These are phyloP conservation scores for Candida sp. DNA, from an alignment of 1,139 yeast genomes.

Conservation along the genomic window DNA sequence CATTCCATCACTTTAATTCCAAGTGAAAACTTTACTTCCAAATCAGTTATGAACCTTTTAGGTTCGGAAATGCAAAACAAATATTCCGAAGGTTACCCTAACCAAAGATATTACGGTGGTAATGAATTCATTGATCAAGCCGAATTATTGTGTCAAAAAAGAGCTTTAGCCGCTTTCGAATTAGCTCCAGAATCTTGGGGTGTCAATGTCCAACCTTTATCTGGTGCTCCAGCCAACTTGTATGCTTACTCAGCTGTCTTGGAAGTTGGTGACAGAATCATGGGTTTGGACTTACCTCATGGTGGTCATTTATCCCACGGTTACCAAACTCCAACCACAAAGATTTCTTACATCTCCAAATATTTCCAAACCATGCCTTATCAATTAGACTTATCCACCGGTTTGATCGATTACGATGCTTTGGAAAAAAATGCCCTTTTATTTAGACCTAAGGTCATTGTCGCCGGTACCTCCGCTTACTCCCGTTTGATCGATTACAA, in stretches of 20 bases:
- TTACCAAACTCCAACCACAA: conserved; percentile 83
- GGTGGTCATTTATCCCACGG: conserved; percentile 98
- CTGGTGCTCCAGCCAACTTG: conserved; percentile 96
- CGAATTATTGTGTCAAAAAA: conserved; percentile 83
- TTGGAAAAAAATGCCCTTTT: conserved; percentile 79
- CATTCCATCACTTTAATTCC: conserved; percentile 91
- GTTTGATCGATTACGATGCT: conserved; percentile 87
- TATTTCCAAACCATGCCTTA: conserved; percentile 98
- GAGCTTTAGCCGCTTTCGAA: conserved; percentile 85
- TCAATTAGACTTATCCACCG: conserved; percentile 80
- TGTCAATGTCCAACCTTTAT: conserved; percentile 89
- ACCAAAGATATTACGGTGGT: conserved; percentile 97
- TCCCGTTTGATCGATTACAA: conserved; percentile 88
- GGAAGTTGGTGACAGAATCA: conserved; percentile 87
- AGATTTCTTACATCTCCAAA: conserved; percentile 87
- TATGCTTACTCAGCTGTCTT: conserved; percentile 91
- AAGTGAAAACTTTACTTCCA: conserved; percentile 92
- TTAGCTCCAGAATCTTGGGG: conserved; percentile 87
- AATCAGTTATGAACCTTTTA: conserved; percentile 88
- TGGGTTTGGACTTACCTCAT: conserved; percentile 97
- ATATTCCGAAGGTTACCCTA: conserved; percentile 98
- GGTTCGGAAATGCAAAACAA: conserved; percentile 98
- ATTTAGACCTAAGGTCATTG: conserved; percentile 92
- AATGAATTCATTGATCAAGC: conserved; percentile 91
- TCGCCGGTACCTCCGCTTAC: conserved; percentile 97